Percentiles rank a stretch among this genome's conserved stretches.
phyloP scores from a whole-genome alignment of 495 filamentous ascomycete species.

The Achaetomiella virescens region DNA sequence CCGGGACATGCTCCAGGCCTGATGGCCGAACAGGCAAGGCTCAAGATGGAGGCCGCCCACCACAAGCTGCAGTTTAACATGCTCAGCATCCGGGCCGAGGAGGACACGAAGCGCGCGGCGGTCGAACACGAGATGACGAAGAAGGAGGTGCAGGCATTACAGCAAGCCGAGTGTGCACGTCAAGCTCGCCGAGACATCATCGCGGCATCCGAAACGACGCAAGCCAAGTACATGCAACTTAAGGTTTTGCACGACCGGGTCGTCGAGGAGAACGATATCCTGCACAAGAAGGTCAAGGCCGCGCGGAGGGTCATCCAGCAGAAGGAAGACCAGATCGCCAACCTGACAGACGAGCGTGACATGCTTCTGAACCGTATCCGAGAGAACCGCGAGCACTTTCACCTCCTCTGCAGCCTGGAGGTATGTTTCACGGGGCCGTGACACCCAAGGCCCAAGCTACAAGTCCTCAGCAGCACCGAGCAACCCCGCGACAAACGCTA shows the following conservation, averaged over 20 bases:
- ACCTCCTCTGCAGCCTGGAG: slow-evolving; percentile 54
- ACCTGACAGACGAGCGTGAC: slow-evolving; percentile 63
- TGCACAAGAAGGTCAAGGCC: slow-evolving; percentile 55
- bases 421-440: slow-evolving; percentile 46
- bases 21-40: slow-evolving; percentile 50
- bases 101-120: slow-evolving; percentile 77
- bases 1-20: slow-evolving; percentile 47
- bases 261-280: slow-evolving; percentile 55
- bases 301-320: slow-evolving; percentile 67
- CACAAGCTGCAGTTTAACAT: slow-evolving; percentile 89
- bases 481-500: slow-evolving; percentile 44
- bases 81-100: slow-evolving; percentile 76
- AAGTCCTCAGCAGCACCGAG: slow-evolving; percentile 44
- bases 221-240: slow-evolving; percentile 42
- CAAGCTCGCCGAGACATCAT: slow-evolving; percentile 42
- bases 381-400: slow-evolving; percentile 79
- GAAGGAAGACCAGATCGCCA: slow-evolving; percentile 60
- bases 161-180: slow-evolving; percentile 50
- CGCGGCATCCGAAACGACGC: slow-evolving; percentile 32
- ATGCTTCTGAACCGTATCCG: slow-evolving; percentile 74
- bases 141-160: slow-evolving; percentile 81
- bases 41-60: slow-evolving; percentile 81
- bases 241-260: slow-evolving; percentile 51
- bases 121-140: slow-evolving; percentile 93
- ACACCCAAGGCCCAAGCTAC: slow-evolving; percentile 47